Evolutionary conservation across 148 eudicot species (phyloP).

Genomic region (Chenopodium berlandieri): DNA sequence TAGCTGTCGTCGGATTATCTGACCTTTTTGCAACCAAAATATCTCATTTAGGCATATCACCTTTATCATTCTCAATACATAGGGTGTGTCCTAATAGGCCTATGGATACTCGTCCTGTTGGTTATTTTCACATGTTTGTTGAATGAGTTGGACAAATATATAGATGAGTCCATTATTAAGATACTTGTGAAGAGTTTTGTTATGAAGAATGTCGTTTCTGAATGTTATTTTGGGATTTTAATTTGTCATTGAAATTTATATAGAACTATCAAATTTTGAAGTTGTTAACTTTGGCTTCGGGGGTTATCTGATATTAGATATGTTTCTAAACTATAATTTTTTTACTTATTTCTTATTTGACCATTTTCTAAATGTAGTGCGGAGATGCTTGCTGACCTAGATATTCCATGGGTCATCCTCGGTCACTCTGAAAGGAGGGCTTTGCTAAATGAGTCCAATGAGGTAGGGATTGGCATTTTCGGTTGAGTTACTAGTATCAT

Average conservation of each 20-base stretch:
- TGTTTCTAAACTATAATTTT: background rate
- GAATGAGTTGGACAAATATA: background rate
- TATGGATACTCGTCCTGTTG: background rate
- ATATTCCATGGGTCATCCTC: slow-evolving; percentile 86
- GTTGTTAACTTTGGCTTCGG: background rate
- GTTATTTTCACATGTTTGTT: background rate
- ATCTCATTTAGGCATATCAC: background rate
- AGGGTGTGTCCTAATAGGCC: background rate
- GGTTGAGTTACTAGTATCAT: background rate
- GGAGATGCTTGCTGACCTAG: slow-evolving; percentile 83
- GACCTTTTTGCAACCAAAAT: background rate
- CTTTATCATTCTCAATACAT: background rate
- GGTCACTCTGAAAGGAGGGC: slow-evolving; percentile 90
- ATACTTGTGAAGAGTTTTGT: background rate
- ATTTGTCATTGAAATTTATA: too few relatives aligned
- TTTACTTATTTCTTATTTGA: background rate
- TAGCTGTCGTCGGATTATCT: background rate
- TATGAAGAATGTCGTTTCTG: background rate
- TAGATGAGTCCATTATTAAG: too few relatives aligned
- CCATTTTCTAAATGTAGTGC: slow-evolving; percentile 47
- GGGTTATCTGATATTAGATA: background rate
- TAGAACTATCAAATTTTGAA: background rate
- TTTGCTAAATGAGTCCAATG: slow-evolving; percentile 62
- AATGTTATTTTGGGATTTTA: background rate
- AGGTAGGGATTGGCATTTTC: slow-evolving; percentile 40